phyloP scores from a whole-genome alignment of 805 yeast genomes.

The Candida nonsorbophila region DNA sequence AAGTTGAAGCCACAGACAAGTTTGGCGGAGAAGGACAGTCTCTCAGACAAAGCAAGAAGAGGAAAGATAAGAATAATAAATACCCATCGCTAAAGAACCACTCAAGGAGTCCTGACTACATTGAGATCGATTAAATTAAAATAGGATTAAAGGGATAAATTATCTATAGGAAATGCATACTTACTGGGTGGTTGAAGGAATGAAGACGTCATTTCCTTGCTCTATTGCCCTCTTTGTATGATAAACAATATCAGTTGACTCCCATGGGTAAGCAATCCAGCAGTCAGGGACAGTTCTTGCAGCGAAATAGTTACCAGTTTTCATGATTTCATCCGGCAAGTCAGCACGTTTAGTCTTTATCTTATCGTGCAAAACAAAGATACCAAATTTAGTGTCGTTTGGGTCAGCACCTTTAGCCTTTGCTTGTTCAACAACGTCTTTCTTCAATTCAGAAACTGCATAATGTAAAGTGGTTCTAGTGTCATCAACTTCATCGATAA shows the following conservation, averaged over 20 bases:
- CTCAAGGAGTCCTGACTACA: constrained; percentile 70
- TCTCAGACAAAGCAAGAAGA: constrained; percentile 62
- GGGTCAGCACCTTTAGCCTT: constrained; percentile 44
- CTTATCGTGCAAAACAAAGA: constrained; percentile 77
- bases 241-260: constrained; percentile 65
- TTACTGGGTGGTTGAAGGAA: constrained; percentile 21
- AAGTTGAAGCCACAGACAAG: constrained; percentile 24
- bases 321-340: constrained; percentile 58
- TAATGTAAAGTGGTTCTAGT: constrained; percentile 81
- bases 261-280: constrained; percentile 91
- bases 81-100: constrained; percentile 58
- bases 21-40: constrained; percentile 73
- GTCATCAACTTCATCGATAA: constrained; percentile 83
- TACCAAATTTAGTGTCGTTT: constrained; percentile 56
- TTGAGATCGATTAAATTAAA: constrained; percentile 58
- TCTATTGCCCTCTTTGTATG: constrained; percentile 68
- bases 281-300: constrained; percentile 72
- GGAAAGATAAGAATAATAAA: constrained; percentile 50
- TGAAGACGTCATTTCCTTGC: constrained; percentile 65
- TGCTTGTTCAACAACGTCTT: constrained; percentile 64
- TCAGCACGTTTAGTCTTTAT: constrained; percentile 66
- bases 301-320: constrained; percentile 60
- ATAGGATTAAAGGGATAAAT: neutral
- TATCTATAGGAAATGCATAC: constrained; percentile 1
- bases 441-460: constrained; percentile 68